Base-by-base conservation (phyloP, 2,329 filamentous ascomycete genomes). In the Penicillium sp. region DNA sequence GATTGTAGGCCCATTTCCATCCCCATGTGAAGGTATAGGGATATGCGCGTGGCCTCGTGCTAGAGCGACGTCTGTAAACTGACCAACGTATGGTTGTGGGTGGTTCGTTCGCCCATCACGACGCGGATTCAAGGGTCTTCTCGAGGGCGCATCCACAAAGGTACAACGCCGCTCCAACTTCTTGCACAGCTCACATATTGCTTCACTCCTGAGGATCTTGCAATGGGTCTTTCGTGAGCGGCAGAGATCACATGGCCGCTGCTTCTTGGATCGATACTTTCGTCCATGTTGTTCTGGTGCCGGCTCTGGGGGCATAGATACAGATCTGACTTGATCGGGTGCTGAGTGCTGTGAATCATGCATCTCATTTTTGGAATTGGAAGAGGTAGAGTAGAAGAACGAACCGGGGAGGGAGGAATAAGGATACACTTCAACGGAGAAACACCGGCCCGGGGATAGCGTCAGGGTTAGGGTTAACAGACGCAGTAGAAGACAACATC, bases 241-340 rank as follows among this genome's bases (percentile, higher is more conserved):
- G 49, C 49, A 52, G 18, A 52, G 49, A 26, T 52, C 49, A 14
- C 49, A 52, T 28, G 49, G 49, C 40, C 49, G 23, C 38, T 52
- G 49, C 24, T 45, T 52, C 26, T 52, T 52, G 16, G 49, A 52
- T 18, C 49, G 38, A 30, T 55, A 55, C 20, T 56, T 42, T 20
- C 46, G 43, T 11, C 47, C 18, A 30, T 42, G 20, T 18, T 58
- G 57, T 60, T 61, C 48, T 61, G 38, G 9, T 14, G 33, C 33
- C 11, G 33, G 33, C 33, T 38, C 33, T 38, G 14, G 14, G 16
- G 33, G 33, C 33, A 38, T 38, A 38, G 33, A 6, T 14, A 38
- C 11, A 38, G 5, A 38, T 38, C 33, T 38, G 33, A 38, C 11
- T 38, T 38, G 16, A 38, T 38, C 33, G 14, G 3, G 33, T 38